Evolutionary conservation across 768 basidiomycete species (phyloP).

Genomic region (Termitomyces sp.): DNA sequence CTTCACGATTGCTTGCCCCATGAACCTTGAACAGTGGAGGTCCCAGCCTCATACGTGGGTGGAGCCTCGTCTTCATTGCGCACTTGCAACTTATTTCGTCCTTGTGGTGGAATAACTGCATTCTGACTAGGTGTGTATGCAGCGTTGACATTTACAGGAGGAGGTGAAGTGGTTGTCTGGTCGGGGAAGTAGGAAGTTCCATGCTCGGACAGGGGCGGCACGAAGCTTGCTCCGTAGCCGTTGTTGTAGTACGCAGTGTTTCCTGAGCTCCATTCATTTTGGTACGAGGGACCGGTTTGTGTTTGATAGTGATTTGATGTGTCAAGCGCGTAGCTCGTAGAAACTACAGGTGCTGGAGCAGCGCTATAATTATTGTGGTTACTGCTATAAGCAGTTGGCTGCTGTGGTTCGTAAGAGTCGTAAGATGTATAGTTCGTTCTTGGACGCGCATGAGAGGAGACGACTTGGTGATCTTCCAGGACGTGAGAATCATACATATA

Average conservation of each 20-base stretch:
- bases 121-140: constrained; percentile 19
- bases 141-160: constrained; percentile 34
- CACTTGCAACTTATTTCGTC: constrained; percentile 24
- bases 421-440: constrained; percentile 42
- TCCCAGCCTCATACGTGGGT: constrained; percentile 59
- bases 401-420: constrained; percentile 41
- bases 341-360: constrained; percentile 23
- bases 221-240: constrained; percentile 26
- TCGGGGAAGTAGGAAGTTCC: constrained; percentile 19
- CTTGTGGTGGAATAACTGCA: constrained; percentile 38
- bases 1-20: constrained; percentile 42
- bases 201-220: constrained; percentile 30
- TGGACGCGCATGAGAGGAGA: constrained; percentile 45
- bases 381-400: constrained; percentile 9
- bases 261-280: constrained; percentile 46
- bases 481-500: constrained; percentile 1
- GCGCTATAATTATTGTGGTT: constrained; percentile 18
- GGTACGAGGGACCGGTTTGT: constrained; percentile 17
- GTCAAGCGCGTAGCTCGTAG: constrained; percentile 19
- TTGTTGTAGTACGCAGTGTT: constrained; percentile 48
- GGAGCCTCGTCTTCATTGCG: constrained; percentile 47
- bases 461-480: constrained; percentile 49
- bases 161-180: constrained; percentile 24
- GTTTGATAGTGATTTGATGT: constrained; percentile 32
- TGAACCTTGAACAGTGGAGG: constrained; percentile 40